A percentile compares a stretch with the other conserved stretches of the same genome.
These are phyloP conservation scores for Exutisphaerella laricina DNA, from an alignment of 2,329 filamentous ascomycete species.

Conservation along the genomic window DNA sequence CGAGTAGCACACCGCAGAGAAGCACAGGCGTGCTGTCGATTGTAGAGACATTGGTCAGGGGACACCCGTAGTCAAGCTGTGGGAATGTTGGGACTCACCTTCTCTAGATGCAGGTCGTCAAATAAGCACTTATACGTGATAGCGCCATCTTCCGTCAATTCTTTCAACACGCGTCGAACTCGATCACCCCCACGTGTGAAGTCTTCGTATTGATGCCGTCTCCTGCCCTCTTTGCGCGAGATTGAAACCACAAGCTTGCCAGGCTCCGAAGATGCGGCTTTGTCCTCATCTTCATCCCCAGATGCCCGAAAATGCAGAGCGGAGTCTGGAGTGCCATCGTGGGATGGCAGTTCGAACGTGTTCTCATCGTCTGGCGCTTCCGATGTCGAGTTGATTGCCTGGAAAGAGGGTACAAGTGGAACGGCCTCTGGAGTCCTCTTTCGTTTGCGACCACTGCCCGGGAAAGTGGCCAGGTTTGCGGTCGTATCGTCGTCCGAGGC, in stretches of 20 bases:
- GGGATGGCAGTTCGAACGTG: constrained; percentile 10
- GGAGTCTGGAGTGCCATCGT: constrained; percentile 1
- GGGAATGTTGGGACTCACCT: constrained; percentile 35
- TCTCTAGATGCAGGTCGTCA: constrained; percentile 35
- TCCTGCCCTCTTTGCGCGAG: constrained; percentile 16
- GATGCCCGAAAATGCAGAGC: background rate
- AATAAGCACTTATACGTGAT: constrained; percentile 41
- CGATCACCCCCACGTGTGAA: constrained; percentile 24
- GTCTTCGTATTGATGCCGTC: constrained; percentile 23
- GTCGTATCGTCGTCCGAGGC: constrained; percentile 10
- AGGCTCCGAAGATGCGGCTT: background rate
- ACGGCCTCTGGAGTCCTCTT: constrained; percentile 8
- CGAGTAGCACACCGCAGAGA: no score
- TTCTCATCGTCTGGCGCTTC: constrained; percentile 8
- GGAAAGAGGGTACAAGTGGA: constrained; percentile 9
- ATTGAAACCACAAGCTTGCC: constrained; percentile 11
- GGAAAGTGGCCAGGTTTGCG: constrained; percentile 10
- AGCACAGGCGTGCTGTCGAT: no score
- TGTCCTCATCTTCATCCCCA: constrained; percentile 6
- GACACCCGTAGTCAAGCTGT: no score
- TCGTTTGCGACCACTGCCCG: constrained; percentile 7
- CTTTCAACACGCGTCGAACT: constrained; percentile 39
- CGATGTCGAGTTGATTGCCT: constrained; percentile 16
- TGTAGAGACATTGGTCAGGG: no score
- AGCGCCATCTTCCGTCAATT: constrained; percentile 30